Percentiles rank a stretch among this genome's conserved stretches.
Conservation (phyloP, 140 eudicot species). For the Ambrosia hybrid region DNA sequence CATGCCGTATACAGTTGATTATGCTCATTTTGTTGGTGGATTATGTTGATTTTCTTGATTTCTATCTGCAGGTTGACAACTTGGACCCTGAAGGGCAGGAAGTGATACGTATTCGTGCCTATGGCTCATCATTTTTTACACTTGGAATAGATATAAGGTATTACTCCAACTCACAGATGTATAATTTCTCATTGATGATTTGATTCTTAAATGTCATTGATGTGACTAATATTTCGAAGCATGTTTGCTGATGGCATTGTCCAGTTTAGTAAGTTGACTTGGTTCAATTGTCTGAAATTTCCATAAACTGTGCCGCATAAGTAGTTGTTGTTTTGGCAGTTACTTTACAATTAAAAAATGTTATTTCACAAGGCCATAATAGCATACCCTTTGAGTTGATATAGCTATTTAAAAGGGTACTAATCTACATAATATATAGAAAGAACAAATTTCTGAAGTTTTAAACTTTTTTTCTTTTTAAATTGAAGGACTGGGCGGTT, state of each 20-base stretch:
- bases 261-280: conserved; percentile 8
- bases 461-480: background rate
- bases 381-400: conserved; percentile 7
- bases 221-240: conserved; percentile 1
- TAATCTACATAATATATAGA: background rate
- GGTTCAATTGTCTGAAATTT: conserved; percentile 5
- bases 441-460: background rate
- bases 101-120: conserved; percentile 87
- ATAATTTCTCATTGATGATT: background rate
- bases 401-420: background rate
- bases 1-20: conserved; percentile 8
- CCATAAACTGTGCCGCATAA: conserved; percentile 7
- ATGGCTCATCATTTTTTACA: conserved; percentile 87
- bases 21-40: too few relatives aligned
- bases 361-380: conserved; percentile 13
- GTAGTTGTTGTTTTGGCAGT: conserved; percentile 9
- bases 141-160: conserved; percentile 95
- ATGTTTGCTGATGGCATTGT: conserved; percentile 8
- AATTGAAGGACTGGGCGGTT: conserved; percentile 86
- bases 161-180: conserved; percentile 21
- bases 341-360: conserved; percentile 13
- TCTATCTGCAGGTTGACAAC: conserved; percentile 44
- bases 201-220: conserved; percentile 12
- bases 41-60: conserved; percentile 12
- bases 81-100: conserved; percentile 69